Base-by-base conservation (phyloP, 495 filamentous ascomycete species). In the Friedmanniomyces simplex region DNA sequence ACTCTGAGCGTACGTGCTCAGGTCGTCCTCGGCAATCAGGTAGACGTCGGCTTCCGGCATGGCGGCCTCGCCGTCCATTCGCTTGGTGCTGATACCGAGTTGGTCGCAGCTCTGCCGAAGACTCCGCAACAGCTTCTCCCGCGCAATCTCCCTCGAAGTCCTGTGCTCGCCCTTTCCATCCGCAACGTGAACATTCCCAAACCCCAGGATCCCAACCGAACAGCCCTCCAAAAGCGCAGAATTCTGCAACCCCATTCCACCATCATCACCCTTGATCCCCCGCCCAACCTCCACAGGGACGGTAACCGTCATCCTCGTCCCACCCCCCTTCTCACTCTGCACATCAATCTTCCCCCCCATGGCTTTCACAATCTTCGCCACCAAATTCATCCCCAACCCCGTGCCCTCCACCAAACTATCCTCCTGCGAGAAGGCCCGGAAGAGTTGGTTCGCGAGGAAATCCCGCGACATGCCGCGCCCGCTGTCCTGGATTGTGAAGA, bases 361-460 rank as follows among this genome's bases (percentile, higher is more conserved):
- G 28, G 56, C 45, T 34, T 55, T 58, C 26, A 71, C 65, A 37
- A 71, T 68, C 34, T 60, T 59, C 3, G 58, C 52, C 20, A 68
- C 64, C 24, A 59, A 26, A 25, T 58, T 64, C 24, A 71, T 63
- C 12, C 69, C 69, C 11, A 71, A 61, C 5, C 69, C 69, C 0
- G 66, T 69, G 11, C 69, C 69, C 25, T 63, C 47, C 16, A 60
- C 41, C 6, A 67, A 50, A 24, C 46, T 53, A 50, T 67, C 58
- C 48, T 71, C 69, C 49, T 71, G 69, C 13, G 67, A 52, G 37
- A 69, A 71, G 2, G 69, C 59, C 26, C 48, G 49, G 58, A 68
- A 71, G 6, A 67, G 39, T 12, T 61, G 54, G 49, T 64, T 65
- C 24, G 53, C 46, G 7, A 71, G 53, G 42, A 66, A 71, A 2